phyloP scores from a whole-genome alignment of 768 basidiomycete genomes.

The Suillus brevipes region DNA sequence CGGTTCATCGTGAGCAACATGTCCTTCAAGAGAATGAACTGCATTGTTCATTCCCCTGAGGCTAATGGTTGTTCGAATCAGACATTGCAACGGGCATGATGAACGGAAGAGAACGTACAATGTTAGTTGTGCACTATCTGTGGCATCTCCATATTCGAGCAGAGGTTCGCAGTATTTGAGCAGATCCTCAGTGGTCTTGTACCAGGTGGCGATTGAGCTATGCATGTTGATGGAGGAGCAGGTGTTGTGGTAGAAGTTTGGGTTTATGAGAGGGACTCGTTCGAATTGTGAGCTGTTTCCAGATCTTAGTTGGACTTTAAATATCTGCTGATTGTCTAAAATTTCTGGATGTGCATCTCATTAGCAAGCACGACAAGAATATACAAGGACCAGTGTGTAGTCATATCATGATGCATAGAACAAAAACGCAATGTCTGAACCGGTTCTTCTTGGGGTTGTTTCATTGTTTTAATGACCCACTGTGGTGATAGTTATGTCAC shows the following conservation, averaged over 20 bases:
- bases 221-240: not conserved
- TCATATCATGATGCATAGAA: not conserved
- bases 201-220: not conserved
- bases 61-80: not conserved
- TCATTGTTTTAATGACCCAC: not conserved
- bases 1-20: not conserved
- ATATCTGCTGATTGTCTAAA: not conserved
- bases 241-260: not conserved
- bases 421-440: not conserved
- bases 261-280: not conserved
- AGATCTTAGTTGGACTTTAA: not conserved
- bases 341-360: not conserved
- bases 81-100: not conserved
- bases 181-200: not conserved
- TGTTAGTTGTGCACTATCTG: not conserved
- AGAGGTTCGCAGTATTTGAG: not conserved
- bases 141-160: not conserved
- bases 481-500: not conserved
- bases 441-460: not conserved
- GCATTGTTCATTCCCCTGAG: slow-evolving; percentile 1
- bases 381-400: not conserved
- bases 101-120: not conserved
- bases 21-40: not conserved
- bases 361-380: not conserved
- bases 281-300: not conserved